Evolutionary conservation across 108 stramenopile species (phyloP).

Genomic region (Conticribra guillardii): DNA sequence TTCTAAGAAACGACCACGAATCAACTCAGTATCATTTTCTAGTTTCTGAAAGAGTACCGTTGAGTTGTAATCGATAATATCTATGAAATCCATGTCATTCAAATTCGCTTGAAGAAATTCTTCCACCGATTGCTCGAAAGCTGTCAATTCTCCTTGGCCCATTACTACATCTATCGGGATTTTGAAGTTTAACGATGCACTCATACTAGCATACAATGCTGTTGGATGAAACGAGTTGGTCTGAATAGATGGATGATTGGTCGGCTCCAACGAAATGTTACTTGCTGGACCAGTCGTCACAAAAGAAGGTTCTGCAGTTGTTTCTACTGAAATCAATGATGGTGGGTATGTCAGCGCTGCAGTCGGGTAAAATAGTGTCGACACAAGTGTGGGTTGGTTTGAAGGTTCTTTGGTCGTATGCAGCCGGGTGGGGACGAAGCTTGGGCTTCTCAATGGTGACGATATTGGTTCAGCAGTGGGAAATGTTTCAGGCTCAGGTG

Average conservation of each 20-base stretch:
- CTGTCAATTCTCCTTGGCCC: not conserved
- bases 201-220: not conserved
- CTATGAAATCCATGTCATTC: not conserved
- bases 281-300: not conserved
- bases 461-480: not conserved
- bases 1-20: not conserved
- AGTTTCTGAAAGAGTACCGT: constrained; percentile 20
- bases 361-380: not conserved
- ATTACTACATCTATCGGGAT: constrained; percentile 5
- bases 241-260: too few relatives aligned
- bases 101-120: constrained; percentile 17
- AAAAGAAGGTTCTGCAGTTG: not conserved
- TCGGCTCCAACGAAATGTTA: too few relatives aligned
- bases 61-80: constrained; percentile 6
- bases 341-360: not conserved
- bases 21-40: not conserved
- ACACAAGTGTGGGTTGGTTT: not conserved
- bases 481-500: not conserved
- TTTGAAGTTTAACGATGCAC: constrained; percentile 22
- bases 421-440: not conserved
- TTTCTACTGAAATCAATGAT: too few relatives aligned
- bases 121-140: constrained; percentile 31
- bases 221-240: constrained; percentile 3
- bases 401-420: too few relatives aligned
- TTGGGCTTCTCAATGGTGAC: not conserved